Percentiles rank a stretch among this genome's conserved stretches.
Conservation (phyloP, 108 stramenopile genomes). For the Craspedostauros australis region DNA sequence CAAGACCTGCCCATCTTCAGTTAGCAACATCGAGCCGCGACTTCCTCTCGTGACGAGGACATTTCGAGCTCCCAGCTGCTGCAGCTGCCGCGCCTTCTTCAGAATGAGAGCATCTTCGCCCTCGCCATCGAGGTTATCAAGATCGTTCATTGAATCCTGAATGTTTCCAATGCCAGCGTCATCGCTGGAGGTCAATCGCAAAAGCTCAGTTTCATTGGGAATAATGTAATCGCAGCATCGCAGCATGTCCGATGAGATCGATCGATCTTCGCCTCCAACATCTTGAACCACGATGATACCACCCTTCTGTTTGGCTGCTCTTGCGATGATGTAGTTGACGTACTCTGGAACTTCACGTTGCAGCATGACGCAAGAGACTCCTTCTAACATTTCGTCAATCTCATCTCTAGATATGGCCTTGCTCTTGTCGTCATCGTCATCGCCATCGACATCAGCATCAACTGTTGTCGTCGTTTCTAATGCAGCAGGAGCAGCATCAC, state of each 20-base stretch:
- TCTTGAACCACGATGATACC: conserved; percentile 58
- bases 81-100: conserved; percentile 27
- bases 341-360: conserved; percentile 74
- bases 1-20: conserved; percentile 17
- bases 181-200: too few relatives aligned
- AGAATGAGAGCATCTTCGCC: conserved; percentile 9
- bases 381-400: conserved; percentile 19
- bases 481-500: not conserved
- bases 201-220: conserved; percentile 73
- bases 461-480: not conserved
- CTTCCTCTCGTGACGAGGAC: conserved; percentile 65
- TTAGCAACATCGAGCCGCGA: conserved; percentile 44
- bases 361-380: conserved; percentile 35
- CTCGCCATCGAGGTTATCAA: conserved; percentile 3
- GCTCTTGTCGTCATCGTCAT: conserved; percentile 14
- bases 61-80: conserved; percentile 48
- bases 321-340: conserved; percentile 60
- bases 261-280: conserved; percentile 26
- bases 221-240: conserved; percentile 56
- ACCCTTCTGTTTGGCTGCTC: conserved; percentile 20
- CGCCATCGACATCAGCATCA: not conserved
- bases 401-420: too few relatives aligned
- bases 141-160: not conserved
- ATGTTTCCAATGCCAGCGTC: too few relatives aligned
- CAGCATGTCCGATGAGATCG: conserved; percentile 44